phyloP scores from a whole-genome alignment of 441 rosid species.

The Cnidoscolus chayamansa region DNA sequence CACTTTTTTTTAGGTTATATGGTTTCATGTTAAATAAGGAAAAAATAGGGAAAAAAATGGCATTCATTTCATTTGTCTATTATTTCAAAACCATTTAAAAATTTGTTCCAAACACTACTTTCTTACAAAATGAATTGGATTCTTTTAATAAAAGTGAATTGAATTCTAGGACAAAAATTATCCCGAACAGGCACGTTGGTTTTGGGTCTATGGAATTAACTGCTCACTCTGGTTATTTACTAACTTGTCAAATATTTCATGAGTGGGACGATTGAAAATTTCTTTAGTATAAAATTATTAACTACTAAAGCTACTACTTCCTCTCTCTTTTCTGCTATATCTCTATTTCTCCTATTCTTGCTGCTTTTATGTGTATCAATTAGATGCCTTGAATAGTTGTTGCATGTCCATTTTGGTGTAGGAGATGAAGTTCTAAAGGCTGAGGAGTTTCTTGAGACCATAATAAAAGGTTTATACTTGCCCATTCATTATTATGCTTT shows the following conservation, averaged over 20 bases:
- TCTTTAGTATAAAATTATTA: background rate
- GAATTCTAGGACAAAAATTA: too few relatives aligned
- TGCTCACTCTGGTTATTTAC: background rate
- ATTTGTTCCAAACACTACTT: too few relatives aligned
- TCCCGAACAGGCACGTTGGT: background rate
- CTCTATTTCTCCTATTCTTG: conserved; percentile 1
- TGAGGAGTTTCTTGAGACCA: conserved; percentile 67
- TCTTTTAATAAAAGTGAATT: too few relatives aligned
- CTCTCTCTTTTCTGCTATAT: background rate
- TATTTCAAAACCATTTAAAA: too few relatives aligned
- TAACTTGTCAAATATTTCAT: background rate
- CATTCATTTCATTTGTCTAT: too few relatives aligned
- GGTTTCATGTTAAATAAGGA: too few relatives aligned
- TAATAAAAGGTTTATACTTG: conserved; percentile 57
- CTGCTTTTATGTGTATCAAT: conserved; percentile 13
- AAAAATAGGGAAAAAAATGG: too few relatives aligned
- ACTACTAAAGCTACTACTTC: background rate
- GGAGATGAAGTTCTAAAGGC: conserved; percentile 71
- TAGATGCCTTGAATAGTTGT: conserved; percentile 10
- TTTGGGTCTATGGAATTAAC: background rate
- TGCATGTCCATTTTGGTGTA: conserved; percentile 32
- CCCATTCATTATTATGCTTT: conserved; percentile 10
- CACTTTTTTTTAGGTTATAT: too few relatives aligned
- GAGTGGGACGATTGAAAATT: conserved; percentile 3
- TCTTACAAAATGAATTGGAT: too few relatives aligned